phyloP scores from a whole-genome alignment of 495 filamentous ascomycete genomes.

The Neurospora sp. region DNA sequence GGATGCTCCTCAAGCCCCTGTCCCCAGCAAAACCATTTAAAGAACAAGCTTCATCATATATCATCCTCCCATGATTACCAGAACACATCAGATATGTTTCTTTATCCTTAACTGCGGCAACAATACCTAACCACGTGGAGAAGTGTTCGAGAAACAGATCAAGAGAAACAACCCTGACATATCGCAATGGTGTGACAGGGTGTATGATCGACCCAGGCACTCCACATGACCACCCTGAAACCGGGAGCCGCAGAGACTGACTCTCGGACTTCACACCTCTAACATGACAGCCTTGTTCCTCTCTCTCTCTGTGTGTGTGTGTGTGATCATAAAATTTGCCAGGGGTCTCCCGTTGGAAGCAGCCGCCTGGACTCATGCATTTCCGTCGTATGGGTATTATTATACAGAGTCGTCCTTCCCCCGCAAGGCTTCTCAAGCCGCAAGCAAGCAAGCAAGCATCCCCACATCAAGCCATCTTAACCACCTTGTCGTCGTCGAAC shows the following conservation, averaged over 20 bases:
- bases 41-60: background rate
- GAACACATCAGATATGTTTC: background rate
- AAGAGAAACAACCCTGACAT: background rate
- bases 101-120: background rate
- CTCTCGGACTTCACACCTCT: background rate
- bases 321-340: background rate
- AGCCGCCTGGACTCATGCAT: background rate
- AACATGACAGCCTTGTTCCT: background rate
- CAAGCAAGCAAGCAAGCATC: background rate
- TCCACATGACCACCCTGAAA: background rate
- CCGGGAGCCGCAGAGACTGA: background rate
- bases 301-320: background rate
- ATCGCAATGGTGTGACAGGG: background rate
- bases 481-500: conserved; percentile 67
- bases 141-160: background rate
- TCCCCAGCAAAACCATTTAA: background rate
- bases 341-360: background rate
- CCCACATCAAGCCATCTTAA: conserved; percentile 47
- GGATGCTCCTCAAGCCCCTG: background rate
- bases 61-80: background rate
- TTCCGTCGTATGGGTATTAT: conserved; percentile 13
- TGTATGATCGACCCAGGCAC: background rate
- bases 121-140: background rate
- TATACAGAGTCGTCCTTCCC: conserved; percentile 16
- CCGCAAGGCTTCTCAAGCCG: conserved; percentile 1